These are phyloP conservation scores for Circinella umbellata DNA, from an alignment of 371 early-diverging fungal species.

Conservation along the genomic window DNA sequence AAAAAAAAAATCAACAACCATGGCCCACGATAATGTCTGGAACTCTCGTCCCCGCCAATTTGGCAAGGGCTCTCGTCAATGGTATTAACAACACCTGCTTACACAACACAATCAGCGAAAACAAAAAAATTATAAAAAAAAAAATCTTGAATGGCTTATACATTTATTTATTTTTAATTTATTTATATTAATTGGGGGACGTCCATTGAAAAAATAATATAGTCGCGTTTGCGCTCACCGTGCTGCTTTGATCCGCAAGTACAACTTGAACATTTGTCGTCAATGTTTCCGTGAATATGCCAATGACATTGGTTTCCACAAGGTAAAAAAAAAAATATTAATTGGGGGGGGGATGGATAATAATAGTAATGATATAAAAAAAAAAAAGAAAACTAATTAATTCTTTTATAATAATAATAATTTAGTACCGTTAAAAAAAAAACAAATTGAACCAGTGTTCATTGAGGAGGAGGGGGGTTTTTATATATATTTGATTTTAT, in stretches of 20 bases:
- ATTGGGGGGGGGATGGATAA: no score
- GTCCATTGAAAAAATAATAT: background rate
- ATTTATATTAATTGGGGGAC: background rate
- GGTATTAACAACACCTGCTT: no score
- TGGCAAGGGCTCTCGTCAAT: constrained; percentile 97
- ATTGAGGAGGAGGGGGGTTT: no score
- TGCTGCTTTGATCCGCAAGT: constrained; percentile 99
- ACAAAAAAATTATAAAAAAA: background rate
- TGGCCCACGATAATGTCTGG: constrained; percentile 95
- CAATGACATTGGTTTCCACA: constrained; percentile 97
- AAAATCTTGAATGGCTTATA: background rate
- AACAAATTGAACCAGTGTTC: no score
- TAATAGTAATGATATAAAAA: no score
- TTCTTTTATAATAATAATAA: background rate
- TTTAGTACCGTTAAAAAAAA: constrained; percentile 13
- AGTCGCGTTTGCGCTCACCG: constrained; percentile 97
- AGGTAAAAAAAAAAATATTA: constrained; percentile 48
- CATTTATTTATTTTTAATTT: constrained; percentile 5
- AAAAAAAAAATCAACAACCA: constrained; percentile 47
- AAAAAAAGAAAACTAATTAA: no score
- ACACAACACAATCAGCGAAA: no score
- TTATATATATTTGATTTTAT: no score
- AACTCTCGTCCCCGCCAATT: constrained; percentile 92
- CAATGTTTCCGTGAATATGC: constrained; percentile 99
- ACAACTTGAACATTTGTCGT: constrained; percentile 98